Evolutionary conservation across 2,329 filamentous ascomycete genomes (phyloP).

Genomic region (Fusarium coicis): DNA sequence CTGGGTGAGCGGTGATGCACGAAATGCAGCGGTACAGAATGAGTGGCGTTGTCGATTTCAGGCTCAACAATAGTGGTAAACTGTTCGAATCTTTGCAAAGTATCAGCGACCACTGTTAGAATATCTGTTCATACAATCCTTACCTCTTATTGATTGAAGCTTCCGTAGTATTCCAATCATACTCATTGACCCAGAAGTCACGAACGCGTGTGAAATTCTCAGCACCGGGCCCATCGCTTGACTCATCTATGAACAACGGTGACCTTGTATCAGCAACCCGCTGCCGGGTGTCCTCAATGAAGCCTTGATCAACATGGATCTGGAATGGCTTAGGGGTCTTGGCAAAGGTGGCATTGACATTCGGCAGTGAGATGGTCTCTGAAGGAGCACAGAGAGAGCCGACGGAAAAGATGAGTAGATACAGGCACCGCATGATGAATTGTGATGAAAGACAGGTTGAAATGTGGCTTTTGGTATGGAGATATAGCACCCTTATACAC

Average conservation of each 20-base stretch:
- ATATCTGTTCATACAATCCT: accelerated
- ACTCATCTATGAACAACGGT: not conserved
- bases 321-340: not conserved
- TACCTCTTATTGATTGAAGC: not conserved
- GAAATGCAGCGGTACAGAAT: not conserved
- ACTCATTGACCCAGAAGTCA: not conserved
- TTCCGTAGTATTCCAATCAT: not conserved
- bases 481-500: not conserved
- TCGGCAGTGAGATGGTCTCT: not conserved
- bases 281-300: not conserved
- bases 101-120: accelerated
- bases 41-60: not conserved
- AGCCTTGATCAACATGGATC: not conserved
- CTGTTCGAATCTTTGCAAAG: not conserved
- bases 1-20: not conserved
- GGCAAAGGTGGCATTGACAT: not conserved
- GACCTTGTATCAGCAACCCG: not conserved
- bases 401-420: not conserved
- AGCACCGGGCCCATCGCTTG: not conserved
- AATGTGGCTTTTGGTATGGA: no score
- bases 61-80: not conserved
- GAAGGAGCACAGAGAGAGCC: not conserved
- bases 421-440: not conserved
- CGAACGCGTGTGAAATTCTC: not conserved
- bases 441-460: accelerated